phyloP scores from a whole-genome alignment of 1,284 basidiomycete species.

The Apiotrichum siamense region DNA sequence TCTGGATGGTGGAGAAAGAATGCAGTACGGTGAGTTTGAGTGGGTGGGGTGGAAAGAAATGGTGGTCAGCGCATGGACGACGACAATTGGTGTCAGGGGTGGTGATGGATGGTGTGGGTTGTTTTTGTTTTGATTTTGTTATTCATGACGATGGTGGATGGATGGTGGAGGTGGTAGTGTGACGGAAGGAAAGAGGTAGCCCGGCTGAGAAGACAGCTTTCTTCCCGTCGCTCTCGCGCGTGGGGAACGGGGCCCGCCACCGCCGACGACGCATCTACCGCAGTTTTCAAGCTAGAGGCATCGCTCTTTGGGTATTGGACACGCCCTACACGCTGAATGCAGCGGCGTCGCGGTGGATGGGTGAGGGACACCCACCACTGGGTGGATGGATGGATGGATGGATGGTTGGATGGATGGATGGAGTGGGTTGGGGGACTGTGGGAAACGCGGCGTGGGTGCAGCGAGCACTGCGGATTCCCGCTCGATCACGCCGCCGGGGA shows the following conservation, averaged over 20 bases:
- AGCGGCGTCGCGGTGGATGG: not conserved
- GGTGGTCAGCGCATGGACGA: slow-evolving; percentile 1
- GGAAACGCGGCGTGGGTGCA: not conserved
- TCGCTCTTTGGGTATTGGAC: not conserved
- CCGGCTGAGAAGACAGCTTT: not conserved
- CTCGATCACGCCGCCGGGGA: too few relatives aligned
- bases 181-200: too few relatives aligned
- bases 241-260: too few relatives aligned
- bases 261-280: slow-evolving; percentile 2
- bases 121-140: not conserved
- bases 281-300: not conserved
- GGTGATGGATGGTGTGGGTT: not conserved
- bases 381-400: slow-evolving; percentile 7
- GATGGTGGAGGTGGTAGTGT: slow-evolving; percentile 1
- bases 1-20: slow-evolving; percentile 29
- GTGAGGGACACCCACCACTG: not conserved
- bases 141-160: not conserved
- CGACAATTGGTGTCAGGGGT: too few relatives aligned
- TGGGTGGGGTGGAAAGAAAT: not conserved
- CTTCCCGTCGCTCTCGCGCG: too few relatives aligned
- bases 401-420: not conserved
- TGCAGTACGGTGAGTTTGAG: not conserved
- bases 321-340: not conserved
- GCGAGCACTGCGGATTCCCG: too few relatives aligned
- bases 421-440: not conserved